Conservation (phyloP, 495 filamentous ascomycete genomes). For the Venustampulla echinocandica region DNA sequence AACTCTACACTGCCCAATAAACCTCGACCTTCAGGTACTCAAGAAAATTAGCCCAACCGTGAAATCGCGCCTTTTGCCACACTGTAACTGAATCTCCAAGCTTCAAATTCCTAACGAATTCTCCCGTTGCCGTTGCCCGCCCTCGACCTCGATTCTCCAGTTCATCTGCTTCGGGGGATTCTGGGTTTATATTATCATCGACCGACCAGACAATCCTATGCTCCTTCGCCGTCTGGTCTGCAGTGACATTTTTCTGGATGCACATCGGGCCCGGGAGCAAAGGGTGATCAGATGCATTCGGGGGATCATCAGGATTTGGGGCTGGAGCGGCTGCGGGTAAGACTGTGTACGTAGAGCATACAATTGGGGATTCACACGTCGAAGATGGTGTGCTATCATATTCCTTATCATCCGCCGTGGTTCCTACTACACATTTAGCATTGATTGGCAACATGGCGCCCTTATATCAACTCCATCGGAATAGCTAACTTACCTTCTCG, state of each 20-base stretch:
- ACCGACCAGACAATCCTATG: slow-evolving; percentile 51
- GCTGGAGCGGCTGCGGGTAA: background rate
- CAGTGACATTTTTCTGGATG: slow-evolving; percentile 47
- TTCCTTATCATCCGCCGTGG: background rate
- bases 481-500: background rate
- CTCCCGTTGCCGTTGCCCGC: slow-evolving; percentile 43
- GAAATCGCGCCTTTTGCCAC: slow-evolving; percentile 56
- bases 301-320: background rate
- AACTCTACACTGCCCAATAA: slow-evolving; percentile 59
- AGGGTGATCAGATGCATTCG: slow-evolving; percentile 25
- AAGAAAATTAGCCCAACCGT: slow-evolving; percentile 52
- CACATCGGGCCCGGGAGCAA: slow-evolving; percentile 33
- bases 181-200: slow-evolving; percentile 38
- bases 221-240: slow-evolving; percentile 25
- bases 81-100: slow-evolving; percentile 58
- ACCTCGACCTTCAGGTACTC: slow-evolving; percentile 48
- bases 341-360: slow-evolving; percentile 3
- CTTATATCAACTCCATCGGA: background rate
- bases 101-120: slow-evolving; percentile 46
- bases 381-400: background rate
- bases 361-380: background rate
- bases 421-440: background rate
- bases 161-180: slow-evolving; percentile 35
- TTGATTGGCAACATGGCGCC: no score
- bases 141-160: slow-evolving; percentile 40